Evolutionary conservation across 768 basidiomycete genomes (phyloP).

Genomic region (Guyanaporus albipodus): DNA sequence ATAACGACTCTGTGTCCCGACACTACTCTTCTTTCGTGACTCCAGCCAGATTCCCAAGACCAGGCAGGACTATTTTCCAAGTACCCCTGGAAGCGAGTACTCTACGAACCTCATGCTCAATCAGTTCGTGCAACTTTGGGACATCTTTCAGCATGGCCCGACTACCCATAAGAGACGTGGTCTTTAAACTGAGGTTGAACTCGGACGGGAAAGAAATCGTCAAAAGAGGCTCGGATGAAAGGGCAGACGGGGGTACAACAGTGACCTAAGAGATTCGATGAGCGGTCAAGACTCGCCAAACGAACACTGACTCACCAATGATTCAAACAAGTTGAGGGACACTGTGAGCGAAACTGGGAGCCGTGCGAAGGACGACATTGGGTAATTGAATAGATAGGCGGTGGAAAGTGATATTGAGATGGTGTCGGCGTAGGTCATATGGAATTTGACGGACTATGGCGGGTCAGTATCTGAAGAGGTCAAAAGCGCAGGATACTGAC

Average conservation of each 20-base stretch:
- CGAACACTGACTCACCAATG: constrained; percentile 43
- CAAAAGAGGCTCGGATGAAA: constrained; percentile 54
- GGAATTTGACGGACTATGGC: constrained; percentile 72
- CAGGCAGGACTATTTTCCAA: constrained; percentile 69
- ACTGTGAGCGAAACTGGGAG: constrained; percentile 80
- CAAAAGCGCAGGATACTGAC: constrained; percentile 25
- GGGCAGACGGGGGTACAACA: constrained; percentile 55
- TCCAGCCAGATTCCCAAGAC: constrained; percentile 40
- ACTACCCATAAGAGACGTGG: constrained; percentile 90
- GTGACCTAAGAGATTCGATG: constrained; percentile 43
- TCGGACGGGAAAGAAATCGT: constrained; percentile 76
- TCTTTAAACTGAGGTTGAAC: constrained; percentile 82
- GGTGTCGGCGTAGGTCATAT: constrained; percentile 79
- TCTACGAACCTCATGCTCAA: constrained; percentile 76
- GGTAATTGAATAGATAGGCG: constrained; percentile 83
- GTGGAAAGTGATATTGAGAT: constrained; percentile 80
- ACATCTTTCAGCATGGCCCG: constrained; percentile 97
- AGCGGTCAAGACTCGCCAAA: not conserved
- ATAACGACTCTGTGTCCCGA: not conserved
- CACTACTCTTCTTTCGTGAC: constrained; percentile 20
- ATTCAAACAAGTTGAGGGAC: constrained; percentile 69
- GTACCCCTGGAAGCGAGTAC: constrained; percentile 55
- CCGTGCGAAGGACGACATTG: constrained; percentile 74
- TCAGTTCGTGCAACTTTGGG: constrained; percentile 94
- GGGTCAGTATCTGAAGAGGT: constrained; percentile 15